phyloP scores from a whole-genome alignment of 352 stramenopile species.

The Globisporangium spinosum region DNA sequence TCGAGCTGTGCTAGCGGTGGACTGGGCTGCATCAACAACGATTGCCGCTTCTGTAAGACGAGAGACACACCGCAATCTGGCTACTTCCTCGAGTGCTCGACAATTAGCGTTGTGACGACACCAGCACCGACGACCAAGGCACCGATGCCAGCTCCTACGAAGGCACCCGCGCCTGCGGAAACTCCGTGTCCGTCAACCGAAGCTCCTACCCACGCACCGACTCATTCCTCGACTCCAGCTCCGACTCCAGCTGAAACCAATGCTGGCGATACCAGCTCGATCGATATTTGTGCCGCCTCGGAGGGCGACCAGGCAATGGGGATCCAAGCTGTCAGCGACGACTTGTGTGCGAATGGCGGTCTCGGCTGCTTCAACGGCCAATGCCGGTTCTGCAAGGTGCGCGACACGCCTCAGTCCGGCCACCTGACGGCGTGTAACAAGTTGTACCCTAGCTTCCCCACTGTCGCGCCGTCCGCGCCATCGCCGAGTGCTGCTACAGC shows the following conservation, averaged over 20 bases:
- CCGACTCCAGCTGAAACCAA: background rate
- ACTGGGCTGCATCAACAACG: conserved; percentile 30
- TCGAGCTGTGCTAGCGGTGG: conserved; percentile 21
- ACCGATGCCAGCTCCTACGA: background rate
- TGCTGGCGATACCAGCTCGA: background rate
- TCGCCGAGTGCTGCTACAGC: conserved; percentile 22
- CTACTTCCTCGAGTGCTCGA: background rate
- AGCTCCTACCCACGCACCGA: background rate
- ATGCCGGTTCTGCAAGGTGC: conserved; percentile 15
- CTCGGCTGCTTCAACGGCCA: conserved; percentile 11
- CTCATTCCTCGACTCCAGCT: too few species aligned
- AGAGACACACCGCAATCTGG: background rate
- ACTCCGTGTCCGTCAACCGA: background rate
- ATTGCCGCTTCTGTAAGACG: conserved; percentile 39
- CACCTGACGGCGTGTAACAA: background rate
- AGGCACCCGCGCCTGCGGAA: background rate
- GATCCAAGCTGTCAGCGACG: background rate
- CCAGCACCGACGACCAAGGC: background rate
- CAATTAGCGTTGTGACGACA: background rate
- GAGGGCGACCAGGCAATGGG: conserved; percentile 7
- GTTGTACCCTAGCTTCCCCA: background rate
- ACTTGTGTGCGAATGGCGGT: conserved; percentile 9
- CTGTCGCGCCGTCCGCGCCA: background rate
- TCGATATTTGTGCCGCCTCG: background rate
- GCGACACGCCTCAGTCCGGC: conserved; percentile 8